Percentiles rank a stretch among this genome's conserved stretches.
Conservation (phyloP, 75 land plant genomes). For the Sequoia sempervirens region DNA sequence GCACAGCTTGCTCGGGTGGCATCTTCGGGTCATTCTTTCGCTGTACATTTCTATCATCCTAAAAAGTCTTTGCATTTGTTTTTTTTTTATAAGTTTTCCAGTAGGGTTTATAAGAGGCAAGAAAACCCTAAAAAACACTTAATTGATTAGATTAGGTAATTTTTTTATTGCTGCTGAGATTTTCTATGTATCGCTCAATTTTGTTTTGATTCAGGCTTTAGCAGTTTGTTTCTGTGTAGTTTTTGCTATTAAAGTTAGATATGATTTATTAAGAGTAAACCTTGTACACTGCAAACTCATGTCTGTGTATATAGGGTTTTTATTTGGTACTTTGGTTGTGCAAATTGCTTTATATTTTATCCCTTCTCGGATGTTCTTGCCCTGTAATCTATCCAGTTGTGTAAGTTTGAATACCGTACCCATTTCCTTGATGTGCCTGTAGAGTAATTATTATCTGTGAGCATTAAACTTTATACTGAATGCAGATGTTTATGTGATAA, state of each 20-base stretch:
- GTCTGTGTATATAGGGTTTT: not conserved
- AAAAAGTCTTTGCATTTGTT: not conserved
- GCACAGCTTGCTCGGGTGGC: not conserved
- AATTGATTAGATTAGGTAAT: not conserved
- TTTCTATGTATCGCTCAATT: not conserved
- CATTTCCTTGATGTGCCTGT: not conserved
- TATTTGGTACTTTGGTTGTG: not conserved
- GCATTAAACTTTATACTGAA: not conserved
- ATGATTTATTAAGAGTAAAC: not conserved
- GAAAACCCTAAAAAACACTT: not conserved
- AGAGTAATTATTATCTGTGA: not conserved
- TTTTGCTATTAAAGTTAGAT: not conserved
- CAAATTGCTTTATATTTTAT: not conserved
- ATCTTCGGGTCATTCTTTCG: not conserved
- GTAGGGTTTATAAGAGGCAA: not conserved
- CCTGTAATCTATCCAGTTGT: too few relatives aligned
- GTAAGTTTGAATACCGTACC: not conserved
- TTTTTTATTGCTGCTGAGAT: not conserved
- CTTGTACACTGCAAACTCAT: not conserved
- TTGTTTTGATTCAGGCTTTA: not conserved
- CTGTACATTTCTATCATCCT: not conserved
- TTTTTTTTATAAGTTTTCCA: not conserved
- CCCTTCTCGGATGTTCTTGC: not conserved
- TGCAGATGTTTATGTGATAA: not conserved
- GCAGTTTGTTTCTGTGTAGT: not conserved